phyloP scores from a whole-genome alignment of 208 protist species.

The Trypanosoma mega region DNA sequence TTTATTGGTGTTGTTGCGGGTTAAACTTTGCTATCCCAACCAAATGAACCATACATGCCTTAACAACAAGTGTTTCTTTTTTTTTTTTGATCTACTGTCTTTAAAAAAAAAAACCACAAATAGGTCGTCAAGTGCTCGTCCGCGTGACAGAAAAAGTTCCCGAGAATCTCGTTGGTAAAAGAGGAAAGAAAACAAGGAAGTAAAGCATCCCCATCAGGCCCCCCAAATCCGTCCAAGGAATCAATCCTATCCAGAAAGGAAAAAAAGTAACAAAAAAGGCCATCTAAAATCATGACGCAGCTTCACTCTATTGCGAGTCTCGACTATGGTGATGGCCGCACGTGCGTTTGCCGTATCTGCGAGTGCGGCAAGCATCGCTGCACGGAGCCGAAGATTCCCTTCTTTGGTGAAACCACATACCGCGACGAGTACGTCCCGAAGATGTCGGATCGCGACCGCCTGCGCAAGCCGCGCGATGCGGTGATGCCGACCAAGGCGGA shows the following conservation, averaged over 20 bases:
- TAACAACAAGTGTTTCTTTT: no score
- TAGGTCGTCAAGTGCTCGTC: no score
- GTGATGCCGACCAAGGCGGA: slow-evolving; percentile 79
- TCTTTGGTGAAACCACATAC: slow-evolving; percentile 85
- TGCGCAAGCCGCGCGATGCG: slow-evolving; percentile 33
- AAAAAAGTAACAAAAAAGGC: slow-evolving; percentile 8
- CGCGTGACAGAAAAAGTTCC: no score
- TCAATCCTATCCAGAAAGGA: slow-evolving; percentile 6
- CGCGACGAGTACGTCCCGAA: slow-evolving; percentile 88
- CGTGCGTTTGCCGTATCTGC: slow-evolving; percentile 87
- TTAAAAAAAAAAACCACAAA: no score
- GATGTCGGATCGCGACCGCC: slow-evolving; percentile 48
- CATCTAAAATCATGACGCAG: slow-evolving; percentile 59
- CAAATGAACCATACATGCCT: no score
- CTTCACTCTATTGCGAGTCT: slow-evolving; percentile 85
- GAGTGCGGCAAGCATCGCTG: slow-evolving; percentile 86
- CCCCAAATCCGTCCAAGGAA: no score
- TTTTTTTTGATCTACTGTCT: no score
- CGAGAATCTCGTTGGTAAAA: no score
- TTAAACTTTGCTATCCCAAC: no score
- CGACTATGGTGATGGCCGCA: slow-evolving; percentile 88
- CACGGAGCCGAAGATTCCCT: slow-evolving; percentile 73
- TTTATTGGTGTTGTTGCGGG: no score
- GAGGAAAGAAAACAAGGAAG: no score
- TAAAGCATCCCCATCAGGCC: no score